Base-by-base conservation (phyloP, 345 rosid species). In the Turritis glabra region DNA sequence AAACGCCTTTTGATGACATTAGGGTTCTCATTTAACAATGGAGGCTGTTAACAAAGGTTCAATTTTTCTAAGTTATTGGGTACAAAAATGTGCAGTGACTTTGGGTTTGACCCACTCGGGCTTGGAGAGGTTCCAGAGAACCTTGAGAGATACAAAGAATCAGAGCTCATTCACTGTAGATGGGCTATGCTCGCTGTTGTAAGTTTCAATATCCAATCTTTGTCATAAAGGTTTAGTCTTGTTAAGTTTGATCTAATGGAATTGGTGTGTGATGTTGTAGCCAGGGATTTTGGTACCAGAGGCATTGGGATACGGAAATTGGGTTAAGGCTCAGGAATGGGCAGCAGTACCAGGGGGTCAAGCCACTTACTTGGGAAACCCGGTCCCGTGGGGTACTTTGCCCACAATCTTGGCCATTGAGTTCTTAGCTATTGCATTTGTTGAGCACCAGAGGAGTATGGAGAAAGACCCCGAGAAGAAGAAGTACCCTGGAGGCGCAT, bases 161-260 rank as follows among this genome's bases (percentile, higher is more conserved):
- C 99, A 32, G 99, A 95, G 71, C 87, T 95, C 80, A 80, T 83
- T 38, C 99, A 95, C 84, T 95, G 97, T 85, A 89, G 99, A 90
- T 95, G 99, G 97, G 93, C 94, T 40, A 92, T 95, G 97, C 97
- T 95, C 44, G 97, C 99, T 57, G 97, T 90, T 82, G 97, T 91
- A 84, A 90, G 93, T 87, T 73, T 32, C 75, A 43, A 2, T 37
- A 10, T 58, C 54, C 5, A 64, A 38, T 46, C 73, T 61, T 15
- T 25, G 22, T 61, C 15, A 62, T 15, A 19, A 55, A 23, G 41
- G 29, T 61, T 12, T 22, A 53, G 58, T 43, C 23, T 41, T 17
- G 56, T 3, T 44, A 19, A 3, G 5, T 54, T 47, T 33, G 15
- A 15, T 23, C 30, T 54, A 64, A 54, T 62, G 43, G n/a, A 21